phyloP scores from a whole-genome alignment of 1,284 basidiomycete species.

The Ceratorhiza oryzae-sativae region DNA sequence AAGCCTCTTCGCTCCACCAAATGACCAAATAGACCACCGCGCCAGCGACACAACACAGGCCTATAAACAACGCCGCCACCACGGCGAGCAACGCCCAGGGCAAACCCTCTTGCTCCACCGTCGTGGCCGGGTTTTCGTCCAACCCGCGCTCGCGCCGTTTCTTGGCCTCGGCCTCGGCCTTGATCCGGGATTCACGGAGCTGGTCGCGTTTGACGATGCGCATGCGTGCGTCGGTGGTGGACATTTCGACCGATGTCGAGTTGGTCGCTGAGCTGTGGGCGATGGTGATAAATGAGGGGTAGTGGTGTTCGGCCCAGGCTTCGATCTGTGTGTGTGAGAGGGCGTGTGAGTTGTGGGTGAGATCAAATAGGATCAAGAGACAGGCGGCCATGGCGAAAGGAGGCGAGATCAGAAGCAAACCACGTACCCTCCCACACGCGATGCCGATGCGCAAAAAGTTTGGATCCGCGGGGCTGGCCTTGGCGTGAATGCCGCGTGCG shows the following conservation, averaged over 20 bases:
- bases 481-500: conserved; percentile 82
- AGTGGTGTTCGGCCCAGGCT: conserved; percentile 88
- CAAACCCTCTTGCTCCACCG: conserved; percentile 44
- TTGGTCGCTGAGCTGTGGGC: conserved; percentile 48
- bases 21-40: conserved; percentile 16
- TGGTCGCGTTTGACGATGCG: conserved; percentile 56
- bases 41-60: conserved; percentile 48
- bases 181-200: conserved; percentile 53
- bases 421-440: conserved; percentile 73
- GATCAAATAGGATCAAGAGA: no score
- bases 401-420: neutral
- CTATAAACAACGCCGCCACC: conserved; percentile 54
- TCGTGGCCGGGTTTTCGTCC: conserved; percentile 1
- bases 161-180: conserved; percentile 57
- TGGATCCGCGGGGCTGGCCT: conserved; percentile 82
- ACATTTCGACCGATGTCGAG: conserved; percentile 52
- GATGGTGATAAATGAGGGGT: conserved; percentile 81
- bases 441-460: conserved; percentile 84
- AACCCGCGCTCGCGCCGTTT: conserved; percentile 41
- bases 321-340: conserved; percentile 69
- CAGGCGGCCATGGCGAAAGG: neutral
- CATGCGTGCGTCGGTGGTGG: conserved; percentile 64
- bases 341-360: neutral
- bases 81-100: conserved; percentile 52
- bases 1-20: conserved; percentile 9